Evolutionary conservation across 2,329 filamentous ascomycete species (phyloP), one percentile per base, ranked within the genome.

Genomic region (Scedosporium aurantiacum): DNA sequence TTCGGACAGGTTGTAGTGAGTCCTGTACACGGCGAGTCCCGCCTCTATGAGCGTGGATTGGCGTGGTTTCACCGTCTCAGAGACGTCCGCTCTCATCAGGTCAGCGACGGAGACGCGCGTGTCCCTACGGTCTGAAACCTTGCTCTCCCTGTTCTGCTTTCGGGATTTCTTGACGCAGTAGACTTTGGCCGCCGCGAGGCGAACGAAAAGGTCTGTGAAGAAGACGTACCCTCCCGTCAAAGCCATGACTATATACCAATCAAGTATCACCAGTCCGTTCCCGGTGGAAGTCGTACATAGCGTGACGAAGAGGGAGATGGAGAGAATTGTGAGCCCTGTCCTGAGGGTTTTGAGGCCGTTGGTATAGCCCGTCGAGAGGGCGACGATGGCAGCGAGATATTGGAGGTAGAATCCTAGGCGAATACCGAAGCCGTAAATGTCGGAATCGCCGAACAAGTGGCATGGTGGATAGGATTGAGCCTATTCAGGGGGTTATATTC

Each of bases 401-500:
- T 63, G 62, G 21, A 63, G 41, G 55, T 63, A 63, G 27, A 63
- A 57, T 14, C 54, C 62, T n/a, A 63, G 5, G 14, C 62, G 52
- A 41, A 63, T 60, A 14, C 62, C 62, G n/a, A 63, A 28, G 5
- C 62, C 62, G 55, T 63, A 63, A 14, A 63, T 40, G 43, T 63
- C 62, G 5, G 40, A 50, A 47, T 63, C 60, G 54, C 62, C 58
- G 47, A 57, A 28, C n/a, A 63, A 23, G 28, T 58, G 61, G 41
- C 61, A 63, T n/a, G 61, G 47, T 16, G 47, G 47, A 18, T 55
- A 60, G 10, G 65, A 8, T 67, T 70, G 32, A 67, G 65, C 59
- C 60, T 67, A 3, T 74, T 77, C 64, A 73, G 74, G 3, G 75
- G 75, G 10, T 18, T 7, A 64, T 79, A 21, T 78, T 79, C 68